Base-by-base conservation (phyloP, 495 filamentous ascomycete species). In the Aspergillus campestris region DNA sequence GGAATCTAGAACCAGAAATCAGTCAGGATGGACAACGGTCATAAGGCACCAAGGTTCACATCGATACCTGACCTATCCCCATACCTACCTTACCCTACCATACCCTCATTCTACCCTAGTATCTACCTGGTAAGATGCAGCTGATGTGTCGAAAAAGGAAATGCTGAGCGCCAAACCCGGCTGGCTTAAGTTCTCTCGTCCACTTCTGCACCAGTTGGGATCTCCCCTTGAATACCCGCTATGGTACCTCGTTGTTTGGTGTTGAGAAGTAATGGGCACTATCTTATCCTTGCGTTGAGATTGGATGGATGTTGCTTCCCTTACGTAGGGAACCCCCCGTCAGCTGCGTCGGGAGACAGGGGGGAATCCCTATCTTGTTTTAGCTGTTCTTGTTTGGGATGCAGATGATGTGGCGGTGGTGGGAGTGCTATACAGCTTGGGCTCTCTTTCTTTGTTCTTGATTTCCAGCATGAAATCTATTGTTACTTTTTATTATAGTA, bases 151-250 rank as follows among this genome's bases (percentile, higher is more conserved):
- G 43, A 18, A 35, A 24, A 24, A 24, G 18, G 18, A 24, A 24
- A 24, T 24, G 18, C 18, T 24, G 18, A 24, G 18, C 18, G 18
- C 18, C 18, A 24, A 24, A 24, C 18, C 18, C 18, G 18, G 18
- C 18, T 24, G 18, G 18, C 18, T 38, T 40, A 34, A 48, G 47
- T 48, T 45, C 32, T 29, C 15, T 24, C 42, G 35, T 40, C 47
- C 41, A 47, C 41, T 24, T 18, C 34, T 33, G 31, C 31, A 34
- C 13, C 32, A 32, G 39, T 40, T 18, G 30, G 13, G 31, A 12
- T 12, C 9, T 39, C 28, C 34, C 49, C 49, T 51, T 47, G 40
- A 44, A 41, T 52, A 48, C 34, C 49, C 39, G 49, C 42, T 37
- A 11, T 13, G 41, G 36, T 31, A 34, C 31, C 33, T 24, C 18